Evolutionary conservation across 345 rosid genomes (phyloP), one percentile per base, ranked within the genome.

Genomic region (Carallia pectinifolia): DNA sequence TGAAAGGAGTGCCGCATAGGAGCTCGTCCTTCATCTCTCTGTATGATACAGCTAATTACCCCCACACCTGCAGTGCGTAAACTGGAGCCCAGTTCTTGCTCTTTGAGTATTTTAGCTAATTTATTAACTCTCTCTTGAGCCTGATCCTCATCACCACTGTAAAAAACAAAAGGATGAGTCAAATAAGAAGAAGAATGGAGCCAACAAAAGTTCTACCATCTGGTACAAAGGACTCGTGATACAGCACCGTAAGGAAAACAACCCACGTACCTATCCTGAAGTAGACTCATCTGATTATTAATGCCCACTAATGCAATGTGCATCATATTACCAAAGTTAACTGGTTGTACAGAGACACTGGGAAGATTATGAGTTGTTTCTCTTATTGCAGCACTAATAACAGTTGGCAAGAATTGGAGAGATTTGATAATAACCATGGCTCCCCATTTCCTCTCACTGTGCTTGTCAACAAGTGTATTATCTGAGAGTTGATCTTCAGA

Each of bases 61-160:
- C 89, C 86, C 55, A 95, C 99, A 67, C 98, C 99, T 52, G 94
- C 89, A 70, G 85, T 74, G 58, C 85, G 83, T 58, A 95, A 87
- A 77, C 88, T 84, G 52, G 85, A 80, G 62, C 97, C 86, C 71
- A 92, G 78, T 84, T 89, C 92, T 81, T 85, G 82, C 75, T 84
- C 98, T 83, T 86, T 96, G 37, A 96, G 96, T 79, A 92, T 90
- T 89, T 96, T 92, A 61, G 98, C 99, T 71, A 96, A 78, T 81
- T 89, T 96, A 77, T 87, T 58, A 58, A 92, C 77, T 81, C 99
- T 90, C 81, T 96, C 98, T 82, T 90, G 99, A 74, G 99, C 99
- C 85, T 96, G 99, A 84, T 96, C 98, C 83, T 92, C 99, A 73
- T 96, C 98, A 19, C 98, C 99, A 82, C 99, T 96, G 91, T 71